These are phyloP conservation scores for Gossypium aridum DNA, from an alignment of 441 rosid species.

Conservation along the genomic window DNA sequence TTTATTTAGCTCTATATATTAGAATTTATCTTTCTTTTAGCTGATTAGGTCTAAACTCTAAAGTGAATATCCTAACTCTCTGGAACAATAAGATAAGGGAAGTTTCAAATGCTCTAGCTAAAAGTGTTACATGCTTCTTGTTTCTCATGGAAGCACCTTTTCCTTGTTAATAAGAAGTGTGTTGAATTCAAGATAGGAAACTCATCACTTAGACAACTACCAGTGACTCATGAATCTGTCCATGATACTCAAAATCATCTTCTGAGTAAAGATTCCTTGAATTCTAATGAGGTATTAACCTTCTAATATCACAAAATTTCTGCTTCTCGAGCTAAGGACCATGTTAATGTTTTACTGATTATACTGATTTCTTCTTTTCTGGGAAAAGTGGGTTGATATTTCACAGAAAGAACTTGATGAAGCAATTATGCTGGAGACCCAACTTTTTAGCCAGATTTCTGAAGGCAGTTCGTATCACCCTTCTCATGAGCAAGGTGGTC, in stretches of 20 bases:
- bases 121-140: not conserved
- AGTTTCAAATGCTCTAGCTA: not conserved
- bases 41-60: slow-evolving; percentile 1
- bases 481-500: slow-evolving; percentile 12
- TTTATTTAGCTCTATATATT: not conserved
- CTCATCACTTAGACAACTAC: slow-evolving; percentile 31
- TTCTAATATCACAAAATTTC: not conserved
- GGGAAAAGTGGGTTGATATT: slow-evolving; percentile 52
- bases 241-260: slow-evolving; percentile 12
- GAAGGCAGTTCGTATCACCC: slow-evolving; percentile 22
- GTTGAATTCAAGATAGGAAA: slow-evolving; percentile 32
- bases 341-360: slow-evolving; percentile 2
- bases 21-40: not conserved
- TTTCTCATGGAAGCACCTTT: not conserved
- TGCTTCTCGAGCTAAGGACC: not conserved
- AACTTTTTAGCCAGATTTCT: slow-evolving; percentile 42
- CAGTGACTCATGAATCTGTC: slow-evolving; percentile 23
- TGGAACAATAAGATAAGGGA: not conserved
- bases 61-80: slow-evolving; percentile 5
- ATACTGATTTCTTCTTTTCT: slow-evolving; percentile 11
- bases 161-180: slow-evolving; percentile 15
- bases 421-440: slow-evolving; percentile 58
- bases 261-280: slow-evolving; percentile 22
- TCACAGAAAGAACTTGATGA: slow-evolving; percentile 59
- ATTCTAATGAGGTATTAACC: slow-evolving; percentile 31